Evolutionary conservation across 345 rosid species (phyloP).

Genomic region (Noccaea caerulescens): DNA sequence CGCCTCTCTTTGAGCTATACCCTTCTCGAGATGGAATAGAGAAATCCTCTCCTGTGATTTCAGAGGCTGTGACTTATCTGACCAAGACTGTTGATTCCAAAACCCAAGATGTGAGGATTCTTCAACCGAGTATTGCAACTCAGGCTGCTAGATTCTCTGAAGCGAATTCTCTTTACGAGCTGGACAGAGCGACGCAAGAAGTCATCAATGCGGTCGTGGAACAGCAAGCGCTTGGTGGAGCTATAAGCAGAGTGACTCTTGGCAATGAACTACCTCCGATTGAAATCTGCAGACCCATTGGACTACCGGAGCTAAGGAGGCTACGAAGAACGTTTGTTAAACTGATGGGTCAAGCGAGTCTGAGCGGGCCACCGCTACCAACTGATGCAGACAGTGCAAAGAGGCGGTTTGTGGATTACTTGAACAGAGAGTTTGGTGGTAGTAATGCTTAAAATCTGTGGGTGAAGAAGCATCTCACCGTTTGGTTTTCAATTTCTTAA

Average conservation of each 20-base stretch:
- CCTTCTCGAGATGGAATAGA: constrained; percentile 62
- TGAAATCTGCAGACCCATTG: constrained; percentile 67
- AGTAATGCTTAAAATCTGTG: constrained; percentile 43
- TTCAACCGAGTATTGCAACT: constrained; percentile 96
- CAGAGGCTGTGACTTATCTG: constrained; percentile 76
- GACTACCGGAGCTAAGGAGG: constrained; percentile 86
- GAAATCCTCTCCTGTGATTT: constrained; percentile 63
- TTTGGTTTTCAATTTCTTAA: constrained; percentile 15
- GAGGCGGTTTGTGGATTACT: constrained; percentile 90
- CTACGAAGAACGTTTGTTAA: constrained; percentile 82
- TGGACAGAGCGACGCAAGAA: constrained; percentile 90
- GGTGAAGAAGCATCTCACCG: neutral
- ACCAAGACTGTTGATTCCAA: constrained; percentile 77
- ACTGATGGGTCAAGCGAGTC: constrained; percentile 83
- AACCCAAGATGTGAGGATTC: constrained; percentile 71
- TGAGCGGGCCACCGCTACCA: constrained; percentile 86
- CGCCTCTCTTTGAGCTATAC: constrained; percentile 81
- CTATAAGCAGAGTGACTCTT: constrained; percentile 58
- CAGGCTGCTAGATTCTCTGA: constrained; percentile 69
- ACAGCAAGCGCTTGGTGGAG: constrained; percentile 78
- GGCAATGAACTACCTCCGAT: constrained; percentile 67
- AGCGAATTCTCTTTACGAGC: constrained; percentile 81
- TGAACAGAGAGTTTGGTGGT: constrained; percentile 82
- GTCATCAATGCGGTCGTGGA: constrained; percentile 74
- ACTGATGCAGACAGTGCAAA: constrained; percentile 86